Conservation (phyloP, 2,329 filamentous ascomycete species). For the Aspergillus sp. region DNA sequence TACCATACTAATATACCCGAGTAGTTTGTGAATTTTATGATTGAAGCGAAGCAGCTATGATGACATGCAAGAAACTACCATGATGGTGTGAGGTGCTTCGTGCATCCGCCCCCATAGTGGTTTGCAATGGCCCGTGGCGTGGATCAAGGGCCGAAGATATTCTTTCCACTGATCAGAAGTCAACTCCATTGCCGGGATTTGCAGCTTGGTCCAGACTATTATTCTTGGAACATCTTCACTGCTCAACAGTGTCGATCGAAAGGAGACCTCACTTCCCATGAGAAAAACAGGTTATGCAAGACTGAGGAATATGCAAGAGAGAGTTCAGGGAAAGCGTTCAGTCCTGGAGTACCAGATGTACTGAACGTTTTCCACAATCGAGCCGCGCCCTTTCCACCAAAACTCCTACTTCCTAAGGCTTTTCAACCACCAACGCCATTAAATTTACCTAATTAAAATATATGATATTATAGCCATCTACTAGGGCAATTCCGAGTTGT, state of each 20-base stretch:
- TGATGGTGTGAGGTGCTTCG: constrained; percentile 2
- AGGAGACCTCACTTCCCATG: neutral
- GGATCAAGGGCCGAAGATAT: constrained; percentile 7
- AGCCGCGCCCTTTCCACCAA: too few species aligned
- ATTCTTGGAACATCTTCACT: neutral
- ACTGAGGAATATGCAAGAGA: neutral
- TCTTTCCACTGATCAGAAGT: neutral
- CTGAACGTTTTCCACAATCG: too few species aligned
- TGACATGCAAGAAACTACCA: constrained; percentile 5
- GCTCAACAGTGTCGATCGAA: neutral
- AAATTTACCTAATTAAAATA: too few species aligned
- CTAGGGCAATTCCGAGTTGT: too few species aligned
- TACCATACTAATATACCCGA: constrained; percentile 1
- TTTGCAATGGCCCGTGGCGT: constrained; percentile 1
- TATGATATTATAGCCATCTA: too few species aligned
- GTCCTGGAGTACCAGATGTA: neutral
- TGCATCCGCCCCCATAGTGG: constrained; percentile 2
- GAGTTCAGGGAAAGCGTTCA: neutral
- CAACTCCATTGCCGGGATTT: constrained; percentile 2
- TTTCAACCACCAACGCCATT: too few species aligned
- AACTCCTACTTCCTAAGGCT: too few species aligned
- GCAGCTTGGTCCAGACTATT: constrained; percentile 7
- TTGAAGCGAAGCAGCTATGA: neutral
- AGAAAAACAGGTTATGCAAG: neutral
- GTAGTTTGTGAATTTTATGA: neutral